Conservation (phyloP, 225 moss, liverwort and hornwort species). For the Marchantia paleacea region DNA sequence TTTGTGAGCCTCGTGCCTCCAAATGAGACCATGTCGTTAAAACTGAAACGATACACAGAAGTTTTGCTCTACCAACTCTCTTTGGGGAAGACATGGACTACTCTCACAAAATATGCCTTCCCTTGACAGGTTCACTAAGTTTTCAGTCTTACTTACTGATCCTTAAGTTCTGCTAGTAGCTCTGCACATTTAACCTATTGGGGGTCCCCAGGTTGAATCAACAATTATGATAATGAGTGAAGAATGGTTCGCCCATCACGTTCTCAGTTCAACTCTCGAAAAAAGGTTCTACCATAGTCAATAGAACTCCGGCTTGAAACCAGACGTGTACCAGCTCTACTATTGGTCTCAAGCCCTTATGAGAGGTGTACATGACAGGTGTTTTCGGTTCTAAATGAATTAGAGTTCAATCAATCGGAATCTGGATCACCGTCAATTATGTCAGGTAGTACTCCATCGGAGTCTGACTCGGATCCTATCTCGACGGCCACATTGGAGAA, state of each 20-base stretch:
- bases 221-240: not conserved
- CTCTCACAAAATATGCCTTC: constrained; percentile 1
- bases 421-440: constrained; percentile 60
- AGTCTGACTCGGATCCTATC: constrained; percentile 69
- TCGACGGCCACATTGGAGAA: constrained; percentile 56
- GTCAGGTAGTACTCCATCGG: constrained; percentile 67
- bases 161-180: not conserved
- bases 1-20: not conserved
- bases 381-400: not conserved
- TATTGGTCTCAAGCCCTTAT: not conserved
- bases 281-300: constrained; percentile 8
- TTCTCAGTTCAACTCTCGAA: constrained; percentile 10
- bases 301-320: constrained; percentile 19
- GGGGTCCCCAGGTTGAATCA: not conserved
- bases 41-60: constrained; percentile 14
- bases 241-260: not conserved
- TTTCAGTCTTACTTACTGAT: not conserved
- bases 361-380: constrained; percentile 14
- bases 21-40: not conserved
- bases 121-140: not conserved
- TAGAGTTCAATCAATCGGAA: constrained; percentile 38
- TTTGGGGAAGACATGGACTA: constrained; percentile 10
- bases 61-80: constrained; percentile 1
- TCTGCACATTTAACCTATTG: not conserved
- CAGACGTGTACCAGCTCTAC: not conserved